These are phyloP conservation scores for Hypoxylon sp. DNA, from an alignment of 2,329 filamentous ascomycete genomes.

Conservation along the genomic window DNA sequence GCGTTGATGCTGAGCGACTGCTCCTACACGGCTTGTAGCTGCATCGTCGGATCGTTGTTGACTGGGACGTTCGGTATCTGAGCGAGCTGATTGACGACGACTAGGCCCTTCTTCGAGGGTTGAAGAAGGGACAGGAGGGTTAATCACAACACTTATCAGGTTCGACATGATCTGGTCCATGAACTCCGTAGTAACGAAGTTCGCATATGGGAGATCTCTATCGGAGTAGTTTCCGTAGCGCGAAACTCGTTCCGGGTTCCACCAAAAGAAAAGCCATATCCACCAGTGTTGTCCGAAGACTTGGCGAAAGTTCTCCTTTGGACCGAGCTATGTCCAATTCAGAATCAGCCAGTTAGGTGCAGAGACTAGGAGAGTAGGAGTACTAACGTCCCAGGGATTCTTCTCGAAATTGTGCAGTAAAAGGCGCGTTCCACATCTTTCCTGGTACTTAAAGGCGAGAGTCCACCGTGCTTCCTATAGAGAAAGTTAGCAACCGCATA, in stretches of 20 bases:
- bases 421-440: conserved; percentile 17
- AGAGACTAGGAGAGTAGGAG: background rate
- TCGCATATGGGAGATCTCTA: conserved; percentile 40
- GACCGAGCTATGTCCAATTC: conserved; percentile 19
- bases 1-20: background rate
- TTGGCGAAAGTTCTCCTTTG: conserved; percentile 36
- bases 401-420: conserved; percentile 17
- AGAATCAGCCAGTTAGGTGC: background rate
- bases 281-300: conserved; percentile 39
- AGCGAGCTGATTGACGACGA: conserved; percentile 21
- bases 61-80: conserved; percentile 26
- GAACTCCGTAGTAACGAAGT: conserved; percentile 23
- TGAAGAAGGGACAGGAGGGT: conserved; percentile 25
- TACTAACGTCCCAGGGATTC: conserved; percentile 34
- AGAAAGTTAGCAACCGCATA: background rate
- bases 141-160: conserved; percentile 21
- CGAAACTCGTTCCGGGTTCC: conserved; percentile 35
- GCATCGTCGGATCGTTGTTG: conserved; percentile 19
- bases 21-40: conserved; percentile 26
- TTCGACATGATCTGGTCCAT: conserved; percentile 18
- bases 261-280: conserved; percentile 43
- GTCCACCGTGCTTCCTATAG: conserved; percentile 5
- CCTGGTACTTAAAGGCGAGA: conserved; percentile 35
- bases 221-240: conserved; percentile 39
- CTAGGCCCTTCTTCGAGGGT: conserved; percentile 27